Conservation (phyloP, 352 stramenopile species). For the Globisporangium takayamanum region DNA sequence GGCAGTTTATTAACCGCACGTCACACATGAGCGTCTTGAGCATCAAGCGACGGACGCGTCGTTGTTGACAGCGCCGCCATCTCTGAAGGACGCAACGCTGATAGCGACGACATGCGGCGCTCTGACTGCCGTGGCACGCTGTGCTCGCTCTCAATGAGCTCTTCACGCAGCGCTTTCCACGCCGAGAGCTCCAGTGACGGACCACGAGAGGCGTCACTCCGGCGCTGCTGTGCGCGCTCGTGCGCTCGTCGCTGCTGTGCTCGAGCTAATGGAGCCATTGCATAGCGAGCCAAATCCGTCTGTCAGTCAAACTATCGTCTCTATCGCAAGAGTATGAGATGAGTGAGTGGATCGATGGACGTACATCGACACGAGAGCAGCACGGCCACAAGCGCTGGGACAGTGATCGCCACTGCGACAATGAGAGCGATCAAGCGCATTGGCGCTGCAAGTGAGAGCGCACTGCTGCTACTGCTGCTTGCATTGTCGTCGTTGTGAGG, state of each 20-base stretch:
- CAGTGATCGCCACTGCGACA: too few species aligned
- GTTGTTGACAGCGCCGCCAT: too few species aligned
- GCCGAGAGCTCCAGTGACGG: neutral
- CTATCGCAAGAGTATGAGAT: neutral
- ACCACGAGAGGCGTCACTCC: neutral
- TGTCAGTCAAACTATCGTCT: neutral
- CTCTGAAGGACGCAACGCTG: too few species aligned
- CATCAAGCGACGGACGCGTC: too few species aligned
- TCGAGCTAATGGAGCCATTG: neutral
- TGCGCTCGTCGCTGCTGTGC: neutral
- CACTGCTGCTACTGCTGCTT: conserved; percentile 6
- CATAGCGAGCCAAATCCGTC: neutral
- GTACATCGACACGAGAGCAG: conserved; percentile 11
- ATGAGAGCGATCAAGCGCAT: neutral
- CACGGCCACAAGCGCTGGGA: neutral
- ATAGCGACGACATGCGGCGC: neutral
- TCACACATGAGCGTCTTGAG: too few species aligned
- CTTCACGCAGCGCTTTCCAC: too few species aligned
- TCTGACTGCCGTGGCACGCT: neutral
- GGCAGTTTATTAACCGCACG: too few species aligned
- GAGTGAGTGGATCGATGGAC: neutral
- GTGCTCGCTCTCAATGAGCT: conserved; percentile 17
- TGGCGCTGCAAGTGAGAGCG: neutral
- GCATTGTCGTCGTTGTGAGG: conserved; percentile 4
- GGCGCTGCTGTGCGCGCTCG: neutral